phyloP scores from a whole-genome alignment of 805 yeast species.

The Yamadazyma sp. region DNA sequence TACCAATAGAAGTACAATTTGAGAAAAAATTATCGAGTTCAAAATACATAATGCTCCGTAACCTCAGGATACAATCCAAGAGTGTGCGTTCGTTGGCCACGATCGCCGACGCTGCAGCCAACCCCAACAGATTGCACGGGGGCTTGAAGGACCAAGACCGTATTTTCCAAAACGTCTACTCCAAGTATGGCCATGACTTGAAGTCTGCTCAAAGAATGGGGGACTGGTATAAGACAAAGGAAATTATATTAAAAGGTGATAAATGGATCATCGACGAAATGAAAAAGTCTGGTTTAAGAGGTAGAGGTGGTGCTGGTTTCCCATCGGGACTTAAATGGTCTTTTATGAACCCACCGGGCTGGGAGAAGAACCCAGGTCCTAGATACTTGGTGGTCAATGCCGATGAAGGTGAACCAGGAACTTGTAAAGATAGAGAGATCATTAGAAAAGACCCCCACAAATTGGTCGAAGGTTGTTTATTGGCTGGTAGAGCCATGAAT shows the following conservation, averaged over 20 bases:
- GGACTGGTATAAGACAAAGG: slow-evolving; percentile 91
- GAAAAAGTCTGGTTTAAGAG: slow-evolving; percentile 81
- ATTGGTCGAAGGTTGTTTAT: slow-evolving; percentile 86
- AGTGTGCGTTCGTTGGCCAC: slow-evolving; percentile 43
- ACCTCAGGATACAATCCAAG: slow-evolving; percentile 21
- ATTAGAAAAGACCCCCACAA: slow-evolving; percentile 91
- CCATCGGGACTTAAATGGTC: slow-evolving; percentile 92
- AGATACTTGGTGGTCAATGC: slow-evolving; percentile 87
- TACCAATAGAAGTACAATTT: slow-evolving; percentile 21
- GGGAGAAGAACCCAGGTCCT: slow-evolving; percentile 91
- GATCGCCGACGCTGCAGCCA: slow-evolving; percentile 46
- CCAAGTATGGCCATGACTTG: slow-evolving; percentile 71
- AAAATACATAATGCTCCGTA: slow-evolving; percentile 33
- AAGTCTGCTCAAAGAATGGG: slow-evolving; percentile 77
- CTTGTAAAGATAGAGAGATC: slow-evolving; percentile 90
- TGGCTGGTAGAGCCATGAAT: slow-evolving; percentile 90
- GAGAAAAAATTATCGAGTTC: slow-evolving; percentile 6
- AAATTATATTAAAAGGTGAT: slow-evolving; percentile 78
- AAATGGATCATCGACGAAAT: slow-evolving; percentile 88
- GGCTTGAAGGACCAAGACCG: slow-evolving; percentile 82
- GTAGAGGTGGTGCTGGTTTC: slow-evolving; percentile 94
- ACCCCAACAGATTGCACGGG: slow-evolving; percentile 60
- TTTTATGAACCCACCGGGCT: slow-evolving; percentile 92
- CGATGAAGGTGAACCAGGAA: slow-evolving; percentile 94
- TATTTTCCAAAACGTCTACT: slow-evolving; percentile 82